phyloP scores from a whole-genome alignment of 805 yeast species.

The Candida verbasci region DNA sequence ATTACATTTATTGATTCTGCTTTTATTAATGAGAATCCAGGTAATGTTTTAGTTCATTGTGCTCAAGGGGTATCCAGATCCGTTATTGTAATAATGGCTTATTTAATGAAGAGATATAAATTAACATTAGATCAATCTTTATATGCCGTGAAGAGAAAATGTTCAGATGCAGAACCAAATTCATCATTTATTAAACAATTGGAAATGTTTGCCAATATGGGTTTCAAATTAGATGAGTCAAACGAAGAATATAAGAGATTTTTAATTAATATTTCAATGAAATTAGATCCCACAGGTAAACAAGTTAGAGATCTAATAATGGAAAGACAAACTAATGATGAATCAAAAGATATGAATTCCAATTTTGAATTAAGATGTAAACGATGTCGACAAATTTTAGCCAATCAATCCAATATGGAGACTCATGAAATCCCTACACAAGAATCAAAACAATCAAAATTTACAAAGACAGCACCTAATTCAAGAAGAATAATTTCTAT shows the following conservation, averaged over 20 bases:
- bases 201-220: conserved; percentile 47
- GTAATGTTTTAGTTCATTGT: conserved; percentile 48
- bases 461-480: conserved; percentile 59
- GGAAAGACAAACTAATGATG: not conserved
- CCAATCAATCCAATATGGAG: conserved; percentile 57
- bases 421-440: conserved; percentile 64
- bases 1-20: conserved; percentile 67
- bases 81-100: conserved; percentile 42
- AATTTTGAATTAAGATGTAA: conserved; percentile 63
- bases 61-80: conserved; percentile 52
- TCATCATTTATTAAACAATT: conserved; percentile 71
- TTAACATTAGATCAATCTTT: conserved; percentile 59
- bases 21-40: conserved; percentile 35
- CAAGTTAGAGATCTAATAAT: conserved; percentile 21
- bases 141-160: conserved; percentile 68
- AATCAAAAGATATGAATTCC: conserved; percentile 5
- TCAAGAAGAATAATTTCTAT: conserved; percentile 57
- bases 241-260: conserved; percentile 23
- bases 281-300: conserved; percentile 40
- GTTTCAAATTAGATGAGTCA: conserved; percentile 20
- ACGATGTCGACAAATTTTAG: conserved; percentile 71
- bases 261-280: conserved; percentile 19
- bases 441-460: conserved; percentile 61
- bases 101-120: conserved; percentile 49
- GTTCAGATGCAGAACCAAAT: conserved; percentile 64